Evolutionary conservation across 2,329 filamentous ascomycete genomes (phyloP).

Genomic region (Colletotrichum sp.): DNA sequence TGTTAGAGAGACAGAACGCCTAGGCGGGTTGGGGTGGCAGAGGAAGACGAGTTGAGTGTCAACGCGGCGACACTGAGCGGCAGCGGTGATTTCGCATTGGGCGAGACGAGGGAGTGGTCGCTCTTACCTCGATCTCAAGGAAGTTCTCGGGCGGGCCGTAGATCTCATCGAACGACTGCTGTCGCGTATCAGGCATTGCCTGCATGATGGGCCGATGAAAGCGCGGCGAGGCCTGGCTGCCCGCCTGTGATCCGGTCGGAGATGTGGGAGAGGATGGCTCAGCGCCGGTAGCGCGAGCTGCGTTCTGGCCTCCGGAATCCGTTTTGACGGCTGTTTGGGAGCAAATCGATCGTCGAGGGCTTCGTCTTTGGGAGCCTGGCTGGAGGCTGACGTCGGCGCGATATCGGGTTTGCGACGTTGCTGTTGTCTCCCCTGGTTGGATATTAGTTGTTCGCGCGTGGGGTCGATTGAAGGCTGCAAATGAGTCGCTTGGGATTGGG

Average conservation of each 20-base stretch:
- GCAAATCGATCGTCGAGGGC: background rate
- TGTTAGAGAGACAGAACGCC: background rate
- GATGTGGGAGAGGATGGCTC: slow-evolving; percentile 26
- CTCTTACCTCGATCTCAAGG: slow-evolving; percentile 88
- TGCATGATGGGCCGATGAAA: slow-evolving; percentile 63
- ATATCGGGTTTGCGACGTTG: background rate
- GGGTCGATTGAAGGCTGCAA: background rate
- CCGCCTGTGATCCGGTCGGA: slow-evolving; percentile 23
- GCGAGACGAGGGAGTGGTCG: background rate
- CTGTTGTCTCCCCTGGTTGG: background rate
- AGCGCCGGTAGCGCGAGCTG: slow-evolving; percentile 35
- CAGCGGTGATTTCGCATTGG: background rate
- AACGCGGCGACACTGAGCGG: background rate
- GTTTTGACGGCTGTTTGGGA: slow-evolving; percentile 41
- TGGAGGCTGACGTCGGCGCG: background rate
- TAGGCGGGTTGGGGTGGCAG: background rate
- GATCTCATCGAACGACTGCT: slow-evolving; percentile 98
- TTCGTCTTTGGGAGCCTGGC: background rate
- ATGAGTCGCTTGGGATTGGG: background rate
- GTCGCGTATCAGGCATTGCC: slow-evolving; percentile 74
- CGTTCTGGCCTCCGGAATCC: slow-evolving; percentile 43
- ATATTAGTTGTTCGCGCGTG: background rate
- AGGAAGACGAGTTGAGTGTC: background rate
- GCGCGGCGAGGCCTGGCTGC: slow-evolving; percentile 34
- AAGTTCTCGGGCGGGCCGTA: slow-evolving; percentile 99